These are phyloP conservation scores for Alternaria gansuensis DNA, from an alignment of 2,329 filamentous ascomycete species.

Conservation along the genomic window DNA sequence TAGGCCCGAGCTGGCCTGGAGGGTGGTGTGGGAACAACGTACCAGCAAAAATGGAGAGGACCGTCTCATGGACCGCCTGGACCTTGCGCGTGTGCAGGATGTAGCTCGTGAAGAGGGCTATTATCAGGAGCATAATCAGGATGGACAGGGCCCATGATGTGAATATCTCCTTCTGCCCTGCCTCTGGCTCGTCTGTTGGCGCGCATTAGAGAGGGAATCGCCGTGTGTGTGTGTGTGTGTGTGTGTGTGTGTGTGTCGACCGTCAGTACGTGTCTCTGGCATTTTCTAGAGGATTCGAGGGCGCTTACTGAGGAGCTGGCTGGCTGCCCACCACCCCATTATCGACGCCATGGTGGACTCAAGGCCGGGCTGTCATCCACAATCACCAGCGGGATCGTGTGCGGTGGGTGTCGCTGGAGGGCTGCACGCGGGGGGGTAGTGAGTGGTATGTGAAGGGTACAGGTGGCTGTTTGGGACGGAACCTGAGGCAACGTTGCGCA, in stretches of 20 bases:
- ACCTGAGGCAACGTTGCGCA: slow-evolving; percentile 36
- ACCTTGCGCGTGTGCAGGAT: slow-evolving; percentile 96
- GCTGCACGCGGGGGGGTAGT: slow-evolving; percentile 3
- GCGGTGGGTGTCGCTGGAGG: slow-evolving; percentile 11
- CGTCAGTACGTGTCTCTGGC: slow-evolving; percentile 14
- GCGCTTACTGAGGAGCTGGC: slow-evolving; percentile 53
- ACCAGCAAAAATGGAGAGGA: slow-evolving; percentile 98
- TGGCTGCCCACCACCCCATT: slow-evolving; percentile 49
- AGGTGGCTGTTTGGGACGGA: slow-evolving; percentile 28
- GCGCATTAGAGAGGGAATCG: slow-evolving; percentile 48
- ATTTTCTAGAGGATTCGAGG: slow-evolving; percentile 6
- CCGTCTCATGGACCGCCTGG: slow-evolving; percentile 96
- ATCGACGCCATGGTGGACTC: slow-evolving; percentile 52
- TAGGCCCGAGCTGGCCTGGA: background rate
- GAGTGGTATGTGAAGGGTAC: slow-evolving; percentile 17
- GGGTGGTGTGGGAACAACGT: slow-evolving; percentile 30
- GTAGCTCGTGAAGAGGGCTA: slow-evolving; percentile 96
- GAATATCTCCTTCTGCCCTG: slow-evolving; percentile 90
- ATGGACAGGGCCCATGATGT: slow-evolving; percentile 98
- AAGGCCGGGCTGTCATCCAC: slow-evolving; percentile 41
- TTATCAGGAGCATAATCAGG: slow-evolving; percentile 90
- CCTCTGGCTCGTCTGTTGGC: slow-evolving; percentile 72
- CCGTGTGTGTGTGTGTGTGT: slow-evolving; percentile 16
- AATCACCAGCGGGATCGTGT: slow-evolving; percentile 39
- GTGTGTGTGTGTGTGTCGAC: slow-evolving; percentile 17